Evolutionary conservation across 257 asterid species (phyloP), one percentile per base, ranked within the genome.

Genomic region (Jaltomata sinuosa): DNA sequence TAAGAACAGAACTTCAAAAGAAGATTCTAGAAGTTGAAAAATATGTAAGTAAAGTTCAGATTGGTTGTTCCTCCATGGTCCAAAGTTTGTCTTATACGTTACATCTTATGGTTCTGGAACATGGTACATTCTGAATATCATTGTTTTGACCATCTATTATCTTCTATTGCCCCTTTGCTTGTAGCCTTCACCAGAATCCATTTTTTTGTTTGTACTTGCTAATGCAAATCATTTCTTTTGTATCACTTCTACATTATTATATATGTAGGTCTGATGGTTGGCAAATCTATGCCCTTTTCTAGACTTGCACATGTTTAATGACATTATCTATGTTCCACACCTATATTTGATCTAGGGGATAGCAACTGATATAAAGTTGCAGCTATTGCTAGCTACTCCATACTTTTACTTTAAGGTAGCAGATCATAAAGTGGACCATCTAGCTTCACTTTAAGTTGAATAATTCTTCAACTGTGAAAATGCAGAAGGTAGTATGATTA

Each of bases 1-100:
- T 97, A 89, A 92, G 95, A 89, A 89, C 91, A 89, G 98, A 93
- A 86, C 97, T 95, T 84, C 91, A 92, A 91, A 92, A 89, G 85
- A 94, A 86, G 87, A 89, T 88, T 78, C 90, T 88, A 84, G 97
- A 97, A 88, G 91, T 97, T 88, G 95, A 87, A 87, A 93, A 87
- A 90, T 88, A 88, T 90, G 99, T 96, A 89, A 89, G 98, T 89
- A n/a, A 31, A 27, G 25, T 67, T 32, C 52, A 67, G 79, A 83
- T 87, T 1, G 9, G 54, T 34, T 47, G 36, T 84, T 80, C 57
- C 86, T 19, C 84, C 53, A 78, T 80, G 81, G 84, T 71, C 57
- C 85, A 67, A 32, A 38, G 67, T 76, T n/a, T 31, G 71, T 64
- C 72, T 80, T 68, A 34, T 55, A 34, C 49, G 49, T 59, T 8